phyloP scores from a whole-genome alignment of 208 protist species.

The Novymonas esmeraldas region DNA sequence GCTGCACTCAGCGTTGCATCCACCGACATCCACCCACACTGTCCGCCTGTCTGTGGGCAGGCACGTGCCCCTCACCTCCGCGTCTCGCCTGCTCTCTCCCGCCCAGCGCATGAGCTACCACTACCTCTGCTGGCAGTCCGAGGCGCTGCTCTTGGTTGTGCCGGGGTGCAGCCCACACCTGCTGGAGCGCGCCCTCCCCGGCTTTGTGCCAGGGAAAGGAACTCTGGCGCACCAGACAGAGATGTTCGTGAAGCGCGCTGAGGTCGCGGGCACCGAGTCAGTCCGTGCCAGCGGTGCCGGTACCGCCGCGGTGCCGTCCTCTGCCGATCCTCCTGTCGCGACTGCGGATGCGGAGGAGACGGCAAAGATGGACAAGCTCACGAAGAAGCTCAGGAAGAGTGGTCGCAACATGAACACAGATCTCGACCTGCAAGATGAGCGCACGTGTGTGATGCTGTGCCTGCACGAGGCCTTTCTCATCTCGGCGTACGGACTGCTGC shows the following conservation, averaged over 20 bases:
- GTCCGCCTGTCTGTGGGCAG: neutral
- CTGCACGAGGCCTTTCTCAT: neutral
- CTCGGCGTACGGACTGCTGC: neutral
- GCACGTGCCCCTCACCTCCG: neutral
- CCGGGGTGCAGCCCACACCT: constrained; percentile 6
- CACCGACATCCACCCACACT: neutral
- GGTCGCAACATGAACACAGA: constrained; percentile 2
- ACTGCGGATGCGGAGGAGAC: too few species aligned
- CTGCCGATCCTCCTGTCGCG: too few species aligned
- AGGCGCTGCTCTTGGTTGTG: neutral
- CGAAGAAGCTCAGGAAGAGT: neutral
- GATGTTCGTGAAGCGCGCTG: too few species aligned
- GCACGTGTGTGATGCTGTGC: constrained; percentile 5
- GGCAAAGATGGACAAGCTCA: neutral
- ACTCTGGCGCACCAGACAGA: constrained; percentile 6
- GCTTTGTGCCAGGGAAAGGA: constrained; percentile 4
- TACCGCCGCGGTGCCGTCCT: too few species aligned
- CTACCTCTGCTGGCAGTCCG: constrained; percentile 6
- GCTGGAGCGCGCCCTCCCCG: neutral
- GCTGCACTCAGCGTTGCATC: neutral
- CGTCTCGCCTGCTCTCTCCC: neutral
- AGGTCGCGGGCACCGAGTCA: too few species aligned
- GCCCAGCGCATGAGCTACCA: constrained; percentile 3
- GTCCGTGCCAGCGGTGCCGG: too few species aligned
- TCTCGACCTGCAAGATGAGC: constrained; percentile 9